Evolutionary conservation across 371 early-diverging fungal species (phyloP).

Genomic region (Mortierella sp.): DNA sequence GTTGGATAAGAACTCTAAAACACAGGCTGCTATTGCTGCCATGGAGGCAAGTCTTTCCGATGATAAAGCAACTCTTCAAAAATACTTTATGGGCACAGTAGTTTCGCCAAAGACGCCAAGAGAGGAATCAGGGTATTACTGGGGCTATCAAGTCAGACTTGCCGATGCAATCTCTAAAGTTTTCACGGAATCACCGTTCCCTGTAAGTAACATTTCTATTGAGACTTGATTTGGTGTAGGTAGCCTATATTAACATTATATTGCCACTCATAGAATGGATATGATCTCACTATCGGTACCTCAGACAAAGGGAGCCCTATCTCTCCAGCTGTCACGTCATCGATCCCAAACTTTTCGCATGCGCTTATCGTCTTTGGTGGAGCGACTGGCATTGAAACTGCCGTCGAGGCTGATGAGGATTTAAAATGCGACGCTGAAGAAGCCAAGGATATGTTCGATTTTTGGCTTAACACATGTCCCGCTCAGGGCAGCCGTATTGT

Average conservation of each 20-base stretch:
- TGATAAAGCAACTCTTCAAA: constrained; percentile 48
- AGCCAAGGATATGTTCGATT: constrained; percentile 72
- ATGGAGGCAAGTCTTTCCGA: constrained; percentile 36
- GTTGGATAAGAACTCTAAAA: constrained; percentile 56
- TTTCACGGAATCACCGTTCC: constrained; percentile 71
- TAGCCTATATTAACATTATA: no score
- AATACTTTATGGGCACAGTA: constrained; percentile 68
- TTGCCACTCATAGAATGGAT: constrained; percentile 62
- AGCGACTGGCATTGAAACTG: constrained; percentile 75
- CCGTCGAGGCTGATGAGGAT: constrained; percentile 79
- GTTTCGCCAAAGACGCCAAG: constrained; percentile 75
- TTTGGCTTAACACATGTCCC: constrained; percentile 73
- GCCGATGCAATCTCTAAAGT: constrained; percentile 75
- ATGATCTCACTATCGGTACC: constrained; percentile 79
- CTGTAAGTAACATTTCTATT: constrained; percentile 51
- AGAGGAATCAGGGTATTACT: constrained; percentile 76
- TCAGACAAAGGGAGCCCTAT: constrained; percentile 72
- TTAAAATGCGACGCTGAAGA: constrained; percentile 73
- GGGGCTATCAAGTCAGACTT: constrained; percentile 81
- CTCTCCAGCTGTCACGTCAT: constrained; percentile 52
- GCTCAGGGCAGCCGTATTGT: constrained; percentile 75
- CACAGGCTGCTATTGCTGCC: constrained; percentile 30
- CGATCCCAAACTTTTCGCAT: constrained; percentile 61
- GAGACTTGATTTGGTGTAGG: not conserved
- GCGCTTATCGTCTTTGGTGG: constrained; percentile 81